A percentile compares a stretch with the other conserved stretches of the same genome.
These are phyloP conservation scores for Botryobasidium botryosum DNA, from an alignment of 768 basidiomycete species.

Conservation along the genomic window DNA sequence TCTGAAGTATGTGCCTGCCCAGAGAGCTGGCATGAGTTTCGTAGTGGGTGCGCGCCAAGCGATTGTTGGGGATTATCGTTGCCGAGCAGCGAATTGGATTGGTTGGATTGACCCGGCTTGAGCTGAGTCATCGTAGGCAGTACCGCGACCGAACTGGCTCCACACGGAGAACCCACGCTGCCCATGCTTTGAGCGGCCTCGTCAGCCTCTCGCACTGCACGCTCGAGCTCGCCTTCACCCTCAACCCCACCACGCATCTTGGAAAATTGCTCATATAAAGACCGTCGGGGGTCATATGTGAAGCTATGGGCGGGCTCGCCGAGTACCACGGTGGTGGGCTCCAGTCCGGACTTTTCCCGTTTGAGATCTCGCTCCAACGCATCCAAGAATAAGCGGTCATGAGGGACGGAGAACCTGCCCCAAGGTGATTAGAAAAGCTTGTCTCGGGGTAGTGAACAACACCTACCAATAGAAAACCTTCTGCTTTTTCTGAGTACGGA, in stretches of 20 bases:
- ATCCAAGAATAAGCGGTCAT: conserved; percentile 91
- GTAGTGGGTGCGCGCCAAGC: too few relatives aligned
- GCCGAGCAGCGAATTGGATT: too few relatives aligned
- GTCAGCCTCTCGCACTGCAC: conserved; percentile 7
- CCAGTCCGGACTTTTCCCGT: conserved; percentile 79
- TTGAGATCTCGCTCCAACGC: conserved; percentile 93
- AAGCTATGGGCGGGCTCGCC: conserved; percentile 83
- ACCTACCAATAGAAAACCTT: conserved; percentile 95
- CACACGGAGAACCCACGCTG: too few relatives aligned
- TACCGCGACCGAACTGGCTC: too few relatives aligned
- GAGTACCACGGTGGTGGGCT: conserved; percentile 58
- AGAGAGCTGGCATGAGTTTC: too few relatives aligned
- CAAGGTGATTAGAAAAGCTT: neutral
- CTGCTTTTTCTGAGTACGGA: conserved; percentile 96
- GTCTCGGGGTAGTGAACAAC: neutral
- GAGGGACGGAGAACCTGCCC: conserved; percentile 85
- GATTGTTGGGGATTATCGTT: too few relatives aligned
- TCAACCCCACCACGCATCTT: conserved; percentile 19
- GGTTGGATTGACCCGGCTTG: too few relatives aligned
- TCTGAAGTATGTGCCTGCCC: too few relatives aligned
- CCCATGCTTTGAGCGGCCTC: too few relatives aligned
- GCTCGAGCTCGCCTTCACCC: conserved; percentile 13
- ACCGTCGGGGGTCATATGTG: conserved; percentile 70
- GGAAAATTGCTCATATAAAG: conserved; percentile 78
- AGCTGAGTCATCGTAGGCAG: too few relatives aligned